phyloP scores from a whole-genome alignment of 1,284 basidiomycete species.

The Ganoderma leucocontextum region DNA sequence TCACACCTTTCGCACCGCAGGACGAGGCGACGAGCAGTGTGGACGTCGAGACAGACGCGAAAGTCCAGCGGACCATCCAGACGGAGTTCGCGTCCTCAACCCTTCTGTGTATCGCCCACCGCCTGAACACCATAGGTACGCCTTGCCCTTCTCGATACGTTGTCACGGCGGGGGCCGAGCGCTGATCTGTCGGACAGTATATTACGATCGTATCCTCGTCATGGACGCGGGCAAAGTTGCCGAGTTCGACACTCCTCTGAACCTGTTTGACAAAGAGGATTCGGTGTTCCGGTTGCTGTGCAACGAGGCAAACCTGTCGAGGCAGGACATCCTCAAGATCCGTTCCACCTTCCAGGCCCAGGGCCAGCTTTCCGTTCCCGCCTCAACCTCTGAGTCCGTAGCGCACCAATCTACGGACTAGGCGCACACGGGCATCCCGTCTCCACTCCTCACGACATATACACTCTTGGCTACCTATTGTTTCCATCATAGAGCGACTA shows the following conservation, averaged over 20 bases:
- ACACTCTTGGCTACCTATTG: not conserved
- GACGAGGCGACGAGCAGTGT: conserved; percentile 87
- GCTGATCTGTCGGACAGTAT: conserved; percentile 50
- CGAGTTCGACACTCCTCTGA: conserved; percentile 83
- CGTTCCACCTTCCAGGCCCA: conserved; percentile 40
- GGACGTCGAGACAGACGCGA: conserved; percentile 84
- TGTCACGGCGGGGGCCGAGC: not conserved
- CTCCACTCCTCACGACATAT: not conserved
- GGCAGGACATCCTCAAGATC: conserved; percentile 61
- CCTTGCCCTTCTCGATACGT: conserved; percentile 22
- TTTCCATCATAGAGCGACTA: no score
- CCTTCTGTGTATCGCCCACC: conserved; percentile 79
- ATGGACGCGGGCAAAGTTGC: conserved; percentile 76
- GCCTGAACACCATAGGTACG: conserved; percentile 77
- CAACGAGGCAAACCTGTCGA: conserved; percentile 71
- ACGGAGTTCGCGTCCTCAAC: conserved; percentile 71
- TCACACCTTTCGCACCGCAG: conserved; percentile 36
- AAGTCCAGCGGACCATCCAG: conserved; percentile 79
- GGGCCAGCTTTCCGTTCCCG: conserved; percentile 11
- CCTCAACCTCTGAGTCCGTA: conserved; percentile 18
- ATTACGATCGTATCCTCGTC: conserved; percentile 81
- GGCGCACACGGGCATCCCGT: not conserved
- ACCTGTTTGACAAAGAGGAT: conserved; percentile 70
- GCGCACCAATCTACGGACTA: not conserved
- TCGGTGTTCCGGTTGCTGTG: conserved; percentile 84